Evolutionary conservation across 129 eudicot species (phyloP), one percentile per base, ranked within the genome.

Genomic region (Flaveria robusta): DNA sequence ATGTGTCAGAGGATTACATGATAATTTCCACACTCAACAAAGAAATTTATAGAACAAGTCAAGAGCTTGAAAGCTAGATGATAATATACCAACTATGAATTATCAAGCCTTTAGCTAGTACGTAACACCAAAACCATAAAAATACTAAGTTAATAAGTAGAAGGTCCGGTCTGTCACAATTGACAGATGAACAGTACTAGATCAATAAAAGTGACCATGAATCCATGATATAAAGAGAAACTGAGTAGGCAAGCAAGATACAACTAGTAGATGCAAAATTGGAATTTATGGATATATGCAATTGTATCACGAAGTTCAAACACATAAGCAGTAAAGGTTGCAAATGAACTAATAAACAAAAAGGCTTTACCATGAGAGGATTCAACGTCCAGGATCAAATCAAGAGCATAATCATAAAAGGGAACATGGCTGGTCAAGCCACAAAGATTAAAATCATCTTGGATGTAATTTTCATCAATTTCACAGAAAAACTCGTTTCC

Each of bases 401-500:
- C 97, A 79, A 92, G 97, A 3, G 96, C 97, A 82, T 89, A 89
- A 74, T 92, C 97, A 64, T 89, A 92, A 70, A 87, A 92, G 0
- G 92, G 97, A 62, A 92, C 92, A 84, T 92, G 97, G 77, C 85
- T 87, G 83, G 91, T 92, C 83, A 92, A 84, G 22, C 97, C 97
- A 77, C 96, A 91, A 0, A 91, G 92, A 68, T 91, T 91, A 69
- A 91, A 91, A 86, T 91, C 97, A 85, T 91, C 97, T 87, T 91
- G 97, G 18, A 91, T 91, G 80, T 91, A 91, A 45, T 91, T 90
- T 70, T 91, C 97, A 81, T 89, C 97, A 74, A 91, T 92, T 82
- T 91, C 97, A 82, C 97, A 87, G 55, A 91, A 91, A 79, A 89
- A 89, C 77, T 91, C 97, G 58, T 91, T 91, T 46, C 97, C 97